Evolutionary conservation across 2,329 filamentous ascomycete genomes (phyloP), one percentile per base, ranked within the genome.

Genomic region (Cladosporium sp.): DNA sequence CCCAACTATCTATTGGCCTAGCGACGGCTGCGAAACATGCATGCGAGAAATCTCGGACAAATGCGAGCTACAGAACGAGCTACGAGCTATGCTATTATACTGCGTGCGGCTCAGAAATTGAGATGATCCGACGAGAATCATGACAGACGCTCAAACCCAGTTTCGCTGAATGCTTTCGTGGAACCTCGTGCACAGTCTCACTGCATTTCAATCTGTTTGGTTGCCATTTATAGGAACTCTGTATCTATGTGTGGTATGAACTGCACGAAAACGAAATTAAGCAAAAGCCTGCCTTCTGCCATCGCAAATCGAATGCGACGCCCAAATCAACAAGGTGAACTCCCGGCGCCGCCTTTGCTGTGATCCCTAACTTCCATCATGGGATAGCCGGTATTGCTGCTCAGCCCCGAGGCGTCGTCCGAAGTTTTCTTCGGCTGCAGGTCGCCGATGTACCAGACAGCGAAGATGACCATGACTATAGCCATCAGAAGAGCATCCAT

Each of bases 401-500:
- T 58, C 21, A 34, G 15, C 1, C 34, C 30, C 10, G 30, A 38
- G 21, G 32, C 14, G 12, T 15, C 21, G 2, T 58, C 55, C 2
- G 11, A n/a, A 28, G 14, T 10, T 24, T 34, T 55, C n/a, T 58
- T 63, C 12, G 60, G 60, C 36, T 65, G 47, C 28, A 65, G 32
- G 30, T 65, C 62, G 6, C 57, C 64, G 2, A 66, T 57, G 28
- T 62, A 66, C 64, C 64, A 66, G 11, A 61, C 44, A 7, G 55
- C 41, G 61, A 73, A 72, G 10, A 70, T 41, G 1, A 65, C 59
- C 70, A 74, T 69, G 12, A 71, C 67, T 4, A 38, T 58, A 3
- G 73, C 73, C 80, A 83, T 83, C 3, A 78, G 73, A 2, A 74
- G 62, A 0, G 79, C 76, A 65, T 83, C 81, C 44, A 83, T 82